Conservation (phyloP, 1,284 basidiomycete genomes). For the Heterobasidion occidentale region DNA sequence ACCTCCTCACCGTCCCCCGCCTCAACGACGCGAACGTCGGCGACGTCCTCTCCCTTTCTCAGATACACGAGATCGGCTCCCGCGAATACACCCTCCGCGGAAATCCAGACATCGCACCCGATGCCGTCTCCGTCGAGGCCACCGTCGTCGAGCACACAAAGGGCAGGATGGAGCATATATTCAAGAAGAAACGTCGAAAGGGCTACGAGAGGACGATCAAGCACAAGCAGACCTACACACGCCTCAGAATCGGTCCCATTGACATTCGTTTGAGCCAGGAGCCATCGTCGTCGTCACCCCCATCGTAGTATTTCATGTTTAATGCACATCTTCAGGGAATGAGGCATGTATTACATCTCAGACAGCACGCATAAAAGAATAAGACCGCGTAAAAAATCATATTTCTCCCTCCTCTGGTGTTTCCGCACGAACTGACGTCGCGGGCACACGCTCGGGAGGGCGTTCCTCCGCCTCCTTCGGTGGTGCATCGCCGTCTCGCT, state of each 20-base stretch:
- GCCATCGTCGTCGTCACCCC: background rate
- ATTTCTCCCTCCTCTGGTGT: slow-evolving; percentile 82
- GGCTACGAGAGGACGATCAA: slow-evolving; percentile 80
- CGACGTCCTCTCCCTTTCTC: slow-evolving; percentile 76
- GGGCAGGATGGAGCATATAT: slow-evolving; percentile 81
- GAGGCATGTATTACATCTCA: background rate
- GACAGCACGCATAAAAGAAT: slow-evolving; percentile 8
- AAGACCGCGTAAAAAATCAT: slow-evolving; percentile 21
- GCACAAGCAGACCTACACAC: slow-evolving; percentile 92
- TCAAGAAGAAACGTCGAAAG: slow-evolving; percentile 98
- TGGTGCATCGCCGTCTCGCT: slow-evolving; percentile 19
- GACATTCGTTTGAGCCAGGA: slow-evolving; percentile 16
- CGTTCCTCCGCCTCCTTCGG: slow-evolving; percentile 14
- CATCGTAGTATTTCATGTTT: background rate
- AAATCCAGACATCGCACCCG: slow-evolving; percentile 50
- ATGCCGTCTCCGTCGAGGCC: slow-evolving; percentile 68
- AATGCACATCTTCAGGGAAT: background rate
- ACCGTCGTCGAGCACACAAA: slow-evolving; percentile 97
- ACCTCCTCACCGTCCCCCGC: slow-evolving; percentile 88
- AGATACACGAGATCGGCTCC: slow-evolving; percentile 92
- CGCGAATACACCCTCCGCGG: slow-evolving; percentile 90
- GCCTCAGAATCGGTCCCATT: slow-evolving; percentile 77
- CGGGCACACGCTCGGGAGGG: slow-evolving; percentile 18
- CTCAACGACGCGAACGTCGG: slow-evolving; percentile 80
- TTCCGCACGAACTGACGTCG: slow-evolving; percentile 33